phyloP scores from a whole-genome alignment of 306 rosid genomes.

The Gleditsia sinensis region DNA sequence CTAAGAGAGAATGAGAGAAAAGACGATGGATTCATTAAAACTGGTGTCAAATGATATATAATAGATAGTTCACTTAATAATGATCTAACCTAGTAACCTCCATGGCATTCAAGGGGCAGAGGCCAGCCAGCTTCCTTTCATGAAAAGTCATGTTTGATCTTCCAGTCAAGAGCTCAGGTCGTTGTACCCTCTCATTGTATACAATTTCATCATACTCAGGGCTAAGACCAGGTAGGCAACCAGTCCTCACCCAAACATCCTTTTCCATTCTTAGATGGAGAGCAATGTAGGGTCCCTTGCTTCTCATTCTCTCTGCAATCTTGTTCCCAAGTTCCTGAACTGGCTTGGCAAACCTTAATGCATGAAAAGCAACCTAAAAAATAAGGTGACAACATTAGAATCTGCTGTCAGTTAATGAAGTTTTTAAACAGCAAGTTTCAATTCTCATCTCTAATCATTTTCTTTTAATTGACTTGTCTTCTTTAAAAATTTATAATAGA shows the following conservation, averaged over 20 bases:
- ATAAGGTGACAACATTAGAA: constrained; percentile 30
- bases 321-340: constrained; percentile 77
- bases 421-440: neutral
- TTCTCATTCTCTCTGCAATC: constrained; percentile 77
- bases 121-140: constrained; percentile 88
- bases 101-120: constrained; percentile 87
- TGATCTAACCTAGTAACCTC: constrained; percentile 95
- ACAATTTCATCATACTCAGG: constrained; percentile 71
- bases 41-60: too few relatives aligned
- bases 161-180: constrained; percentile 84
- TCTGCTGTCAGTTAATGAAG: constrained; percentile 15
- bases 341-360: constrained; percentile 86
- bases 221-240: constrained; percentile 90
- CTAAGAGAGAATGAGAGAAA: too few relatives aligned
- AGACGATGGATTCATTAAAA: too few relatives aligned
- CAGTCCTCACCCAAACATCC: constrained; percentile 99
- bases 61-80: too few relatives aligned
- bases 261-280: constrained; percentile 95
- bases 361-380: constrained; percentile 87
- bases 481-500: too few relatives aligned
- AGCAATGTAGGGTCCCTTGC: constrained; percentile 87
- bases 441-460: neutral
- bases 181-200: constrained; percentile 58
- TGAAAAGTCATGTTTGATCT: constrained; percentile 86
- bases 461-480: neutral